Percentiles rank a stretch among this genome's conserved stretches.
Evolutionary conservation across 176 grass and related monocot species (phyloP).

Genomic region (Stipa capillata): DNA sequence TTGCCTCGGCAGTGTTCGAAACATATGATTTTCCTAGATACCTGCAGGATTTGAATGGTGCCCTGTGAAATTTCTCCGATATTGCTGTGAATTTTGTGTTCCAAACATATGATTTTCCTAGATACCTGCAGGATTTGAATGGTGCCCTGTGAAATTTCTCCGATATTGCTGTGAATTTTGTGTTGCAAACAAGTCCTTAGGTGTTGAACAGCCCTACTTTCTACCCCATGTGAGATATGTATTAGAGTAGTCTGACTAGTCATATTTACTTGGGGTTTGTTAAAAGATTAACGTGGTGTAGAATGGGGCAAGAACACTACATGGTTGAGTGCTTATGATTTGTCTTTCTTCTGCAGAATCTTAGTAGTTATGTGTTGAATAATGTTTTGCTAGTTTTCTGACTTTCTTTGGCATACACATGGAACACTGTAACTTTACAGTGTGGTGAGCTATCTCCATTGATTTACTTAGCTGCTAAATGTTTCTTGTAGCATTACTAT

Average conservation of each 20-base stretch:
- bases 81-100: not conserved
- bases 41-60: not conserved
- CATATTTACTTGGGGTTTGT: not conserved
- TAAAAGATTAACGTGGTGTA: not conserved
- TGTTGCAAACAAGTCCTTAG: not conserved
- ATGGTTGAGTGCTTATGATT: not conserved
- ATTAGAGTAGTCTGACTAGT: not conserved
- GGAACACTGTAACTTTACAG: not conserved
- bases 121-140: not conserved
- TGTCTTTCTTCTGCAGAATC: too few species aligned
- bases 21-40: not conserved
- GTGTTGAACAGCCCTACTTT: too few species aligned
- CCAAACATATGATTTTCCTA: not conserved
- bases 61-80: not conserved
- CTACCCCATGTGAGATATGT: not conserved
- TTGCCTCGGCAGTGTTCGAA: not conserved
- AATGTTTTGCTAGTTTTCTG: not conserved
- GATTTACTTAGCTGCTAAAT: constrained; percentile 5
- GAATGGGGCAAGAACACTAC: not conserved
- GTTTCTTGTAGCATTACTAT: constrained; percentile 8
- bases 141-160: not conserved
- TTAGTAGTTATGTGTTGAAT: too few species aligned
- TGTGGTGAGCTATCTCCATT: not conserved
- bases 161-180: not conserved
- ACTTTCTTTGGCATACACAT: not conserved